Percentiles rank a stretch among this genome's conserved stretches.
These are phyloP conservation scores for Sphaerulina vaccinii DNA, from an alignment of 2,329 filamentous ascomycete species.

Conservation along the genomic window DNA sequence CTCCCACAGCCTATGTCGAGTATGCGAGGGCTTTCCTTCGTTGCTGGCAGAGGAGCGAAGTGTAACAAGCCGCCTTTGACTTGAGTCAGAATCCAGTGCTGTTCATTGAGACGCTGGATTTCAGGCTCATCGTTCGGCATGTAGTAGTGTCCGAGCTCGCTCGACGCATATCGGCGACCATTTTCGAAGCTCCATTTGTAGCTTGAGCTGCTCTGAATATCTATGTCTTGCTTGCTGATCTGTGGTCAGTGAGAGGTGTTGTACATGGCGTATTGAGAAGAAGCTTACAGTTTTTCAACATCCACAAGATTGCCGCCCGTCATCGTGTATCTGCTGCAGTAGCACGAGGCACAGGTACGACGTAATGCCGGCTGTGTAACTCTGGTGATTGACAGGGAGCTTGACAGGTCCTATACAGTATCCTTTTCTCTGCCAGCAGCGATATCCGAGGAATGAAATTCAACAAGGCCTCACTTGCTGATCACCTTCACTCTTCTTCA, in stretches of 20 bases:
- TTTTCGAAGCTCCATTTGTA: constrained; percentile 25
- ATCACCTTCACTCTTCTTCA: no score
- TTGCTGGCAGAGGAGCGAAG: constrained; percentile 19
- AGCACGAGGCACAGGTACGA: neutral
- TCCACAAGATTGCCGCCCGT: constrained; percentile 2
- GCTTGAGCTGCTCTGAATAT: neutral
- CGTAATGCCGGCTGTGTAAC: neutral
- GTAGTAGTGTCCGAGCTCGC: constrained; percentile 27
- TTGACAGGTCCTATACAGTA: no score
- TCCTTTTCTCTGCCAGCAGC: no score
- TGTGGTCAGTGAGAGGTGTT: neutral
- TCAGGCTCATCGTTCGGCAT: constrained; percentile 30
- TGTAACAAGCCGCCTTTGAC: constrained; percentile 22
- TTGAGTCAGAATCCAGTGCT: constrained; percentile 27
- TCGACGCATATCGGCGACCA: constrained; percentile 28
- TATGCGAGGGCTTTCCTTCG: constrained; percentile 14
- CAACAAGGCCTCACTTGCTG: no score
- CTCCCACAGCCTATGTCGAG: constrained; percentile 29
- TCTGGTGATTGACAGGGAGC: no score
- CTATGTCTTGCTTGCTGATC: neutral
- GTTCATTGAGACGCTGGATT: constrained; percentile 29
- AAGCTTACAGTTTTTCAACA: constrained; percentile 3
- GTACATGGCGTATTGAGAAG: neutral
- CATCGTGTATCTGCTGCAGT: neutral
- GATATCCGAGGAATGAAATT: no score